Percentiles rank a stretch among this genome's conserved stretches.
Conservation (phyloP, 345 rosid species). For the Salix dunnii region DNA sequence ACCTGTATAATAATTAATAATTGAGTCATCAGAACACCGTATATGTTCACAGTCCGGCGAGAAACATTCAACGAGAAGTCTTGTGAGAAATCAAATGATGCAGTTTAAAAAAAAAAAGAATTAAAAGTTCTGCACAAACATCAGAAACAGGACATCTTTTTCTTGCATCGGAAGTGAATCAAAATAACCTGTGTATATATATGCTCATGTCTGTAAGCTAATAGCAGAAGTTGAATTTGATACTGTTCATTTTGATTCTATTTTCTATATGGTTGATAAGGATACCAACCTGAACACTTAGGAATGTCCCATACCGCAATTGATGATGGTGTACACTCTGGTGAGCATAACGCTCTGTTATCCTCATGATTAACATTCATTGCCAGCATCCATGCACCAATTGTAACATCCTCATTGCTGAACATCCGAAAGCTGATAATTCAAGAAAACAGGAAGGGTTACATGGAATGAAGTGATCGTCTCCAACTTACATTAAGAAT, state of each 20-base stretch:
- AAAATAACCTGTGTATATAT: not conserved
- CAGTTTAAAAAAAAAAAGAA: not conserved
- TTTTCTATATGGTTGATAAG: not conserved
- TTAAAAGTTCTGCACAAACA: not conserved
- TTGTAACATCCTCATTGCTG: conserved; percentile 93
- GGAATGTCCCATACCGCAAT: conserved; percentile 95
- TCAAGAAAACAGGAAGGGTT: conserved; percentile 6
- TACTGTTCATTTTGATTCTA: not conserved
- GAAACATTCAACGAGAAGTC: not conserved
- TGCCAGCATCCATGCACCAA: conserved; percentile 98
- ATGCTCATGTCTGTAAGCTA: not conserved
- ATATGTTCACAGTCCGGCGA: too few relatives aligned
- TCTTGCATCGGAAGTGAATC: not conserved
- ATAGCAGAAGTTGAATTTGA: not conserved
- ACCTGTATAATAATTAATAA: conserved; percentile 40
- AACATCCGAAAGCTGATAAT: conserved; percentile 85
- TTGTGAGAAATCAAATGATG: not conserved
- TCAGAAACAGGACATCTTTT: not conserved
- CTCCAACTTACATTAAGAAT: not conserved
- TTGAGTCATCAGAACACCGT: not conserved
- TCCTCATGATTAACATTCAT: conserved; percentile 93
- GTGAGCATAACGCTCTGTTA: conserved; percentile 54
- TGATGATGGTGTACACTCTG: conserved; percentile 64
- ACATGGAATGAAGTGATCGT: not conserved
- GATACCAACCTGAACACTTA: conserved; percentile 77